phyloP scores from a whole-genome alignment of 2,329 filamentous ascomycete species.

The Ascochyta clinopodiicola region DNA sequence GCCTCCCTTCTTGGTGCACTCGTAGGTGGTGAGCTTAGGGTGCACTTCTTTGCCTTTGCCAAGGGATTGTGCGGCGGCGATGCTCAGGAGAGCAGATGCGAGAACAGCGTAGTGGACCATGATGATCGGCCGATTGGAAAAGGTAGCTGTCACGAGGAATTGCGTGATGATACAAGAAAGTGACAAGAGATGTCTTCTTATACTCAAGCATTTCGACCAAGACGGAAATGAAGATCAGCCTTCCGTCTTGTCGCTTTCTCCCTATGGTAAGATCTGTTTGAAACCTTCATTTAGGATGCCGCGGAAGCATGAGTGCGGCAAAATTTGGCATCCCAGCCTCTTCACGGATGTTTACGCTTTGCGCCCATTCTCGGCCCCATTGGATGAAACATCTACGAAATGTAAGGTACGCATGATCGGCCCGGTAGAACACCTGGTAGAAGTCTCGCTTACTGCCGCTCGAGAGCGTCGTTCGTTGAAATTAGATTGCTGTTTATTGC shows the following conservation, averaged over 20 bases:
- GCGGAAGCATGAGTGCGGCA: not conserved
- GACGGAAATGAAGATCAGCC: constrained; percentile 4
- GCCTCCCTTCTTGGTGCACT: constrained; percentile 59
- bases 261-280: not conserved
- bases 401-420: constrained; percentile 18
- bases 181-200: constrained; percentile 8
- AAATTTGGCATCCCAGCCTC: not conserved
- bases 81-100: constrained; percentile 33
- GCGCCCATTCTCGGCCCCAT: not conserved
- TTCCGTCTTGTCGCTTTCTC: constrained; percentile 7
- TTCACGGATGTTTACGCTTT: not conserved
- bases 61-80: constrained; percentile 40
- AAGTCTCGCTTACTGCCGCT: not conserved
- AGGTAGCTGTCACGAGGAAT: constrained; percentile 7
- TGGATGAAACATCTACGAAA: not conserved
- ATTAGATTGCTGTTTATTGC: constrained; percentile 12
- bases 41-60: constrained; percentile 54
- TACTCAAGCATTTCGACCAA: constrained; percentile 2
- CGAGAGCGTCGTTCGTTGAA: not conserved
- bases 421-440: constrained; percentile 10
- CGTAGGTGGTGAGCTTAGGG: constrained; percentile 59
- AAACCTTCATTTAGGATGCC: constrained; percentile 6
- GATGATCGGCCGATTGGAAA: not conserved
- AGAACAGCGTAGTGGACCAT: constrained; percentile 38
- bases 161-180: constrained; percentile 9